A percentile compares a stretch with the other conserved stretches of the same genome.
Evolutionary conservation across 768 basidiomycete genomes (phyloP).

Genomic region (Coprinellus aureogranulatus): DNA sequence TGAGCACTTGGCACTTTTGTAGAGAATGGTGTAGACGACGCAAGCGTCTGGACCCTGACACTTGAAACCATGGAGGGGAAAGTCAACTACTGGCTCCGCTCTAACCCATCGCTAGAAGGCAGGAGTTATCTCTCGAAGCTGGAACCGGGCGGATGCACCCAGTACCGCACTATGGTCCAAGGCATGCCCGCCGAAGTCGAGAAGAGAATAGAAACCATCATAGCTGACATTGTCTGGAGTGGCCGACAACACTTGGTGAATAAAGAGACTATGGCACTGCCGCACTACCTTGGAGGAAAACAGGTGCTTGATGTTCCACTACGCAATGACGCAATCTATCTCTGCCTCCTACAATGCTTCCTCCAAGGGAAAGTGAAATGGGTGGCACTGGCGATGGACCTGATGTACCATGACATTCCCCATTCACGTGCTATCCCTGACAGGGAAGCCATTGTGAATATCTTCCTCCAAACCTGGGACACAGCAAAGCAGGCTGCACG

Average conservation of each 20-base stretch:
- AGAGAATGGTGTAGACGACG: constrained; percentile 25
- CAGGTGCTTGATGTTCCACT: constrained; percentile 19
- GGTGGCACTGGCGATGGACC: constrained; percentile 4
- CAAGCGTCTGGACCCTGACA: constrained; percentile 20
- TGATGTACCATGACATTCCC: constrained; percentile 1
- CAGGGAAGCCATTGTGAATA: neutral
- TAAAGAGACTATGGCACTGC: constrained; percentile 9
- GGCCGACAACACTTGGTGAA: neutral
- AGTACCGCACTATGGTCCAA: constrained; percentile 24
- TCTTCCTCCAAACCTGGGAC: neutral
- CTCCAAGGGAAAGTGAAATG: constrained; percentile 15
- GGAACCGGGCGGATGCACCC: constrained; percentile 20
- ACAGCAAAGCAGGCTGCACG: neutral
- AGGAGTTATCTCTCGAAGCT: constrained; percentile 18
- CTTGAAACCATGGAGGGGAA: constrained; percentile 23
- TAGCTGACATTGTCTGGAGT: constrained; percentile 23
- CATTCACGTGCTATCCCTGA: neutral
- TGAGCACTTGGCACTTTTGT: constrained; percentile 30
- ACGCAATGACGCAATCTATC: constrained; percentile 20
- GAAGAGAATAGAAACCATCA: constrained; percentile 14
- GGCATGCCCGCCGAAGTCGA: constrained; percentile 25
- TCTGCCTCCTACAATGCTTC: constrained; percentile 18
- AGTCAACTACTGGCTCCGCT: constrained; percentile 21
- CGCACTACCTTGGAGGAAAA: constrained; percentile 5
- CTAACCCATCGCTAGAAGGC: constrained; percentile 21